A percentile compares a stretch with the other conserved stretches of the same genome.
phyloP scores from a whole-genome alignment of 305 asterid genomes.

The Withania somnifera region DNA sequence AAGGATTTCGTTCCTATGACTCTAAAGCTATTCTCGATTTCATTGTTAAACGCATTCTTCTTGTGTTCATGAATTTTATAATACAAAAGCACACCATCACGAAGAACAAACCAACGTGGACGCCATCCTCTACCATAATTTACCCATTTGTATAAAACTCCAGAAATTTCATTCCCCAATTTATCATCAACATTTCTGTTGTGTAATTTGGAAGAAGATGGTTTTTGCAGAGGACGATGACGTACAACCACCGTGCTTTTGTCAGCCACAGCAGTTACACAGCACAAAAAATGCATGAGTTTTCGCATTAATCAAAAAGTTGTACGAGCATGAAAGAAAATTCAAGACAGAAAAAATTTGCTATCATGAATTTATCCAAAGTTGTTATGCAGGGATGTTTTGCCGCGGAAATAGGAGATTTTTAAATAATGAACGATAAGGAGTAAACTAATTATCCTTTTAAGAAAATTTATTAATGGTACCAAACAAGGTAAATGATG shows the following conservation, averaged over 20 bases:
- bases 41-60: constrained; percentile 1
- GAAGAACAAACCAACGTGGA: constrained; percentile 18
- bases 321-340: background rate
- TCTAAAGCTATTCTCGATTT: constrained; percentile 5
- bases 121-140: constrained; percentile 18
- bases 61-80: constrained; percentile 19
- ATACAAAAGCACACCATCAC: constrained; percentile 14
- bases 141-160: constrained; percentile 16
- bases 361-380: background rate
- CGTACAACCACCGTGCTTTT: background rate
- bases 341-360: too few species aligned
- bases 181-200: background rate
- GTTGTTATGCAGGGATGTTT: background rate
- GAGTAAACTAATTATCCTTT: background rate
- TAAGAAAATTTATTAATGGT: too few species aligned
- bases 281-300: constrained; percentile 2
- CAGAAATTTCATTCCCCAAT: constrained; percentile 13
- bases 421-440: background rate
- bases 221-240: background rate
- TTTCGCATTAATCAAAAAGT: background rate
- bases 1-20: constrained; percentile 13
- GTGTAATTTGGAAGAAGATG: background rate
- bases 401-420: background rate
- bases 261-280: background rate
- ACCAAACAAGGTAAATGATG: too few species aligned